Evolutionary conservation across 73 alveolate species (phyloP), one percentile per base, ranked within the genome.

Genomic region (Breviolum minutum): DNA sequence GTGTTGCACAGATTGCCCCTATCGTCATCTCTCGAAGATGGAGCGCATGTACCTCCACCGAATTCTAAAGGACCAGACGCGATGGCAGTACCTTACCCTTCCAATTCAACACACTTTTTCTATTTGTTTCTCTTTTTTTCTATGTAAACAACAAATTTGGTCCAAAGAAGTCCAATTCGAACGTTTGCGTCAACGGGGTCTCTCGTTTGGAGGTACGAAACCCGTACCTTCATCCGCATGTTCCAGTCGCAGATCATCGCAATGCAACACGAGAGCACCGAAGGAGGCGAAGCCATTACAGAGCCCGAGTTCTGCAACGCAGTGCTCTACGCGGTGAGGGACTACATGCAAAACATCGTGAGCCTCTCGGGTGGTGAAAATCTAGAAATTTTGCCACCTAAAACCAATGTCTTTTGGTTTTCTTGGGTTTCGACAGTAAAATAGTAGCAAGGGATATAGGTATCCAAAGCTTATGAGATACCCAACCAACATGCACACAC

Each of bases 1-100:
- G 6, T 90, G 97, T n/a, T 90, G 97, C 40, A 14, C 97, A 13
- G 97, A 90, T 32, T 90, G 87, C 64, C 97, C 97, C 64, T 90
- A 90, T 77, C 83, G 84, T n/a, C 97, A 90, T 77, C 24, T 90
- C 40, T 24, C 77, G 79, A 90, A 90, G 97, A 90, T 90, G 97
- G 92, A 54, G 88, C 40, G 97, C 27, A 90, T 90, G 97, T 90
- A 90, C 76, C 97, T 90, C 24, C 97, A 90, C 60, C 97, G 97
- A 16, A 90, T 90, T 16, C 29, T 90, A 20, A 90, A 90, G 70
- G 97, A 89, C 95, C 12, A 20, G 20, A 8, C 68, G 19, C 92
- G 92, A 10, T 83, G 92, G 83, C 69, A 83, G 29, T 71, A 30
- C 29, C 30, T 17, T 6, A 70, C 8, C 22, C 29, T 70, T 7